These are phyloP conservation scores for Macrophomina tecta DNA, from an alignment of 2,329 filamentous ascomycete species.

Conservation along the genomic window DNA sequence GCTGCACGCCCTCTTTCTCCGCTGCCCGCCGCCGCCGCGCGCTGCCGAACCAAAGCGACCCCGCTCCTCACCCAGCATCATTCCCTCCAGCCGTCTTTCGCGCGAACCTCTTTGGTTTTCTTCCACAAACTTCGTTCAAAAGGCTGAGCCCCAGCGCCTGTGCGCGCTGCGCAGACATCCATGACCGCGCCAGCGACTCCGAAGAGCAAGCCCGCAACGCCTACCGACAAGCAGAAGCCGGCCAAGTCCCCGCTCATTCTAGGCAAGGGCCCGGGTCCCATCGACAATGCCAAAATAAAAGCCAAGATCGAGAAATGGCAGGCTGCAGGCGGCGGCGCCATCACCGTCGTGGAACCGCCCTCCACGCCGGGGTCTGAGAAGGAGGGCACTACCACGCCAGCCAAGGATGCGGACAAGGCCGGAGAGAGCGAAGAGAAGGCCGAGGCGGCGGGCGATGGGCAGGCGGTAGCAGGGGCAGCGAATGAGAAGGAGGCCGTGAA, in stretches of 20 bases:
- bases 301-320: conserved; percentile 88
- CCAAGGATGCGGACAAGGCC: conserved; percentile 6
- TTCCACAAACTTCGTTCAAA: not conserved
- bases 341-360: conserved; percentile 21
- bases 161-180: conserved; percentile 10
- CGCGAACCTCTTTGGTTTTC: not conserved
- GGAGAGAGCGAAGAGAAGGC: not conserved
- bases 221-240: conserved; percentile 15
- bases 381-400: not conserved
- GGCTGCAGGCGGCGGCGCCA: conserved; percentile 71
- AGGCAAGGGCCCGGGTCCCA: conserved; percentile 48
- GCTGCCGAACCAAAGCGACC: not conserved
- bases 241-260: conserved; percentile 44
- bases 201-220: conserved; percentile 34
- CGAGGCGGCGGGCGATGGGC: not conserved
- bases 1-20: conserved; percentile 4
- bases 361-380: conserved; percentile 3
- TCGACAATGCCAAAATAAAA: conserved; percentile 60
- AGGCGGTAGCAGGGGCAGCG: not conserved
- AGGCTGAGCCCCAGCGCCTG: not conserved
- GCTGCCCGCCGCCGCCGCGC: not conserved
- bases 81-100: not conserved
- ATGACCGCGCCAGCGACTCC: conserved; percentile 34
- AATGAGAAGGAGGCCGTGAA: conserved; percentile 29
- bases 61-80: not conserved